These are phyloP conservation scores for Plasmodium adleri DNA, from an alignment of 169 alveolate genomes.

Conservation along the genomic window DNA sequence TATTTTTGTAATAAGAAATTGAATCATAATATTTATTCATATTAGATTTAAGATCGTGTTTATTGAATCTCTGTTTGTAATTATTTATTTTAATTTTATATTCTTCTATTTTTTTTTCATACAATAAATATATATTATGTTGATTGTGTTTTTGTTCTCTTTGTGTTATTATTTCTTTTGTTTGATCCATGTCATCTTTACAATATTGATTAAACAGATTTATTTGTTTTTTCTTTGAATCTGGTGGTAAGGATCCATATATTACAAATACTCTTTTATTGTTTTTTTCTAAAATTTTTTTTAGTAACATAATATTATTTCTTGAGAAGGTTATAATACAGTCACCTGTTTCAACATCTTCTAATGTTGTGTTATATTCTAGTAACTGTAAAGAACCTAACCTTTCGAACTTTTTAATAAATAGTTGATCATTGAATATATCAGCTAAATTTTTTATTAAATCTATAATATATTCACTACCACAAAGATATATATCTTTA, in stretches of 20 bases:
- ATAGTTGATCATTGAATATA: constrained; percentile 53
- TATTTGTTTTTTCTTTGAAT: constrained; percentile 85
- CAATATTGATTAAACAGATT: constrained; percentile 76
- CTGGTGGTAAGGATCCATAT: constrained; percentile 93
- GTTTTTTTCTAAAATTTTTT: constrained; percentile 74
- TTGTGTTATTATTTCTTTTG: neutral
- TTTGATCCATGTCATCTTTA: neutral
- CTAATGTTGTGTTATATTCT: constrained; percentile 76
- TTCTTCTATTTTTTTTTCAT: neutral
- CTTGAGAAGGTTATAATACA: constrained; percentile 92
- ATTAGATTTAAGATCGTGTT: neutral
- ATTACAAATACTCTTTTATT: constrained; percentile 85
- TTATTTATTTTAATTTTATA: neutral
- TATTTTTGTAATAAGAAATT: no score
- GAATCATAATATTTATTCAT: no score
- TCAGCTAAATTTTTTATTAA: constrained; percentile 38
- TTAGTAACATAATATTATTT: constrained; percentile 80
- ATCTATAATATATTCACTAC: constrained; percentile 34
- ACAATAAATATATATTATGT: neutral
- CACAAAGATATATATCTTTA: constrained; percentile 72
- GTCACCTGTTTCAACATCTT: constrained; percentile 91
- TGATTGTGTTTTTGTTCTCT: neutral
- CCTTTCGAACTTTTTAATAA: constrained; percentile 76
- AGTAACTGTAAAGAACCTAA: constrained; percentile 76
- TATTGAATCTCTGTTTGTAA: neutral